phyloP scores from a whole-genome alignment of 2,329 filamentous ascomycete species.

The Trichoderma asperellum region DNA sequence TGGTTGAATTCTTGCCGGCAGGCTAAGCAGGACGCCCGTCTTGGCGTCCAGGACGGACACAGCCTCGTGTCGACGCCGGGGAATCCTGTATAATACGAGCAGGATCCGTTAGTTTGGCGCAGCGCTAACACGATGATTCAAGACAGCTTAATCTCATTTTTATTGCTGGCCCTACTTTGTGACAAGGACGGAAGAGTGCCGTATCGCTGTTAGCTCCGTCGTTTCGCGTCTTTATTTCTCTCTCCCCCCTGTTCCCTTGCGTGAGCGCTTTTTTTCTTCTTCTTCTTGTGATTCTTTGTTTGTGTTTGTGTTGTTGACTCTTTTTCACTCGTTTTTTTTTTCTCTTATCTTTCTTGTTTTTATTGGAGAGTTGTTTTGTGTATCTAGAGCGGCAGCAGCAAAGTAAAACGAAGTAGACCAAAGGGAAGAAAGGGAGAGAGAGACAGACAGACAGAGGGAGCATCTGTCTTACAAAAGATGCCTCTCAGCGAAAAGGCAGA shows the following conservation, averaged over 20 bases:
- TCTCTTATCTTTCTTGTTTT: not conserved
- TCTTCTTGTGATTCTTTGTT: not conserved
- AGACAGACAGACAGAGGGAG: not conserved
- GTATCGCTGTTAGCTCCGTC: not conserved
- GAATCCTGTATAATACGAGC: not conserved
- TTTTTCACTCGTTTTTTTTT: not conserved
- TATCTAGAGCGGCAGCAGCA: not conserved
- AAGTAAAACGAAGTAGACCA: not conserved
- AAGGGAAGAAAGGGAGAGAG: not conserved
- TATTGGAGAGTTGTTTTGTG: not conserved
- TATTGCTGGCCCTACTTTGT: not conserved
- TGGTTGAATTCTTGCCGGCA: not conserved
- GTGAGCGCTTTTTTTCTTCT: not conserved
- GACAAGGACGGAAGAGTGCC: not conserved
- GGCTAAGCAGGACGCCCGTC: not conserved
- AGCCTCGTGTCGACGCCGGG: not conserved
- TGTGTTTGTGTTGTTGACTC: not conserved
- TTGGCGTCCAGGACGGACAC: not conserved
- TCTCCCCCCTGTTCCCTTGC: not conserved
- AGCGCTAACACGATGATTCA: conserved; percentile 7
- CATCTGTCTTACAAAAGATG: not conserved
- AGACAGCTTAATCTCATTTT: conserved; percentile 24
- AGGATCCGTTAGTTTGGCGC: conserved; percentile 13
- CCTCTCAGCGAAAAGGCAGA: conserved; percentile 11
- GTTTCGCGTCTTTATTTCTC: not conserved